phyloP scores from a whole-genome alignment of 305 asterid species.

The Fraxinus xanthoxyloides region DNA sequence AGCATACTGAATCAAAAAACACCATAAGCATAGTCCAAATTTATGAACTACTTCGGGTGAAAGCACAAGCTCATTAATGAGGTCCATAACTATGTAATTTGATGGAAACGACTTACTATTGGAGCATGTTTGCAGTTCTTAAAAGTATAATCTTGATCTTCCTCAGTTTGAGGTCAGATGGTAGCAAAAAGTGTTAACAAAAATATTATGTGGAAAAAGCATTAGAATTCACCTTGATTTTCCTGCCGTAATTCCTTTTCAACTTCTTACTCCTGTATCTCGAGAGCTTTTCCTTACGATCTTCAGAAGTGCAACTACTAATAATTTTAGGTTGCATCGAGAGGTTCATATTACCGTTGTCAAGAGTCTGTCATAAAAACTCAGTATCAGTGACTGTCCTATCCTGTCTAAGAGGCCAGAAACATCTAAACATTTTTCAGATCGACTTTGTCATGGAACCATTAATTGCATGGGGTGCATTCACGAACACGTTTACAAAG shows the following conservation, averaged over 20 bases:
- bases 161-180: neutral
- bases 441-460: slow-evolving; percentile 32
- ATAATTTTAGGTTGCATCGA: slow-evolving; percentile 38
- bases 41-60: slow-evolving; percentile 2
- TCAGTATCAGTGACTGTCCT: slow-evolving; percentile 59
- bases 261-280: slow-evolving; percentile 86
- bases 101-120: neutral
- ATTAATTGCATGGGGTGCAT: slow-evolving; percentile 18
- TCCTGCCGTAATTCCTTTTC: slow-evolving; percentile 86
- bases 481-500: neutral
- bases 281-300: slow-evolving; percentile 80
- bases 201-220: neutral
- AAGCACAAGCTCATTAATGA: neutral
- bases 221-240: slow-evolving; percentile 44
- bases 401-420: slow-evolving; percentile 57
- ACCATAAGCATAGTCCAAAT: neutral
- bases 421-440: slow-evolving; percentile 59
- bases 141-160: neutral
- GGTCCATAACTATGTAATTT: neutral
- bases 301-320: slow-evolving; percentile 56
- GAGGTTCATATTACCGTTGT: slow-evolving; percentile 40
- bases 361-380: slow-evolving; percentile 89
- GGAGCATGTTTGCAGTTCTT: neutral
- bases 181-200: neutral
- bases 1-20: neutral